Evolutionary conservation across 2,329 filamentous ascomycete species (phyloP), one percentile per base, ranked within the genome.

Genomic region (Calycina marina): DNA sequence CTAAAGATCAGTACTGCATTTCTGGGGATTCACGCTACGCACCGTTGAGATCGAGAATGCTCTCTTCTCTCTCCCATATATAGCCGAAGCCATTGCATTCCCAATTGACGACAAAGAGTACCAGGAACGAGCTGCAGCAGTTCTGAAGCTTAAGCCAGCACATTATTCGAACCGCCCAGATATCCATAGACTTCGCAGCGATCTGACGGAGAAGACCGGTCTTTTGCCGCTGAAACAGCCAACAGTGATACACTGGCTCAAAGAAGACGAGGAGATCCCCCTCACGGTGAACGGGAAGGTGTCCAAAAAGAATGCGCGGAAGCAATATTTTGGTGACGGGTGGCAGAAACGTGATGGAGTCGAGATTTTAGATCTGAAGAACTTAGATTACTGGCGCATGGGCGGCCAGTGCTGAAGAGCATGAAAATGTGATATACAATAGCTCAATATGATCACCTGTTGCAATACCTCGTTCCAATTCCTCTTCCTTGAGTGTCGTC

Each of bases 21-120:
- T 43, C 28, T 43, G 41, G 41, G 41, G 41, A 11, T 42, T 43
- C 28, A 43, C 41, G n/a, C 20, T 44, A 14, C 38, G 37, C 14
- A 40, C 41, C 9, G 30, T 29, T 30, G 41, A 44, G 24, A 34
- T 44, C 14, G 41, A 44, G 38, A 37, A 14, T 15, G 41, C 40
- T 10, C 35, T 44, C 18, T 25, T 35, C 14, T 30, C 31, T 28
- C 40, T 44, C 11, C 36, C 33, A 4, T 42, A 44, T 13, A 32
- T 44, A 13, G 18, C 28, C 13, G 33, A 33, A 22, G 38, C 41
- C 14, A 30, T 41, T 10, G 32, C 36, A 14, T 25, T 44, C 15
- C 35, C 40, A 9, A 5, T 44, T 6, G 40, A 38, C 5, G 41
- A 42, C 14, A 24, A 37, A 22, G 32, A 39, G 28, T 35, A 33